Evolutionary conservation across 306 rosid genomes (phyloP), one percentile per base, ranked within the genome.

Genomic region (peach (Prunus persica)): DNA sequence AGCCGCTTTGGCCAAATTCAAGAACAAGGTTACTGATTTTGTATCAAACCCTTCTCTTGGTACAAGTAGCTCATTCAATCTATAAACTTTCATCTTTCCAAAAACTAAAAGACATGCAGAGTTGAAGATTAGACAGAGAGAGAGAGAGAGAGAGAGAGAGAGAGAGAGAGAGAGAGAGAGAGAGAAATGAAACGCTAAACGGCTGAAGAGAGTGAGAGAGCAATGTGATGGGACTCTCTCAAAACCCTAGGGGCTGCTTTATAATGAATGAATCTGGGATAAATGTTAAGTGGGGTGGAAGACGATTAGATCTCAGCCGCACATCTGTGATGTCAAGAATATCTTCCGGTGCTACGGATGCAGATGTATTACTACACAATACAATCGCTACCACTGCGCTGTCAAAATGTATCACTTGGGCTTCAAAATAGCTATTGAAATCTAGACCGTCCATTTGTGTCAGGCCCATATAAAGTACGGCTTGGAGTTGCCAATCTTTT

Each of bases 1-100:
- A 91, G 98, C 98, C 96, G 18, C 90, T 47, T 80, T 84, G 96
- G 97, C 97, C 97, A 89, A 86, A 63, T 71, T 93, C 97, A 93
- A 93, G 97, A 82, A 71, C 24, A 79, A 84, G 87, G 88, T 87
- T 49, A 90, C 38, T 61, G 69, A 15, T 45, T 24, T 13, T 30
- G 1, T 27, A 14, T 62, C 67, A 60, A 65, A 82, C 96, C 98
- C 92, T 84, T 74, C 72, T 60, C 96, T 91, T 86, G 97, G 98
- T 89, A 91, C 98, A 91, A 91, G 82, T 71, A 93, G 93, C 97
- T 32, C 6, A 60, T 60, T 8, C 9, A 24, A 58, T 58, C 30
- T 8, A 11, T 22, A 22, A 11, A 11, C 15, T 9, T 11, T 9
- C 15, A 10, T 47, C 1, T n/a, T 0, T 22, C 10, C 7, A 24